Percentiles rank a stretch among this genome's conserved stretches.
Evolutionary conservation across 306 rosid species (phyloP).

Genomic region (Corylus heterophylla): DNA sequence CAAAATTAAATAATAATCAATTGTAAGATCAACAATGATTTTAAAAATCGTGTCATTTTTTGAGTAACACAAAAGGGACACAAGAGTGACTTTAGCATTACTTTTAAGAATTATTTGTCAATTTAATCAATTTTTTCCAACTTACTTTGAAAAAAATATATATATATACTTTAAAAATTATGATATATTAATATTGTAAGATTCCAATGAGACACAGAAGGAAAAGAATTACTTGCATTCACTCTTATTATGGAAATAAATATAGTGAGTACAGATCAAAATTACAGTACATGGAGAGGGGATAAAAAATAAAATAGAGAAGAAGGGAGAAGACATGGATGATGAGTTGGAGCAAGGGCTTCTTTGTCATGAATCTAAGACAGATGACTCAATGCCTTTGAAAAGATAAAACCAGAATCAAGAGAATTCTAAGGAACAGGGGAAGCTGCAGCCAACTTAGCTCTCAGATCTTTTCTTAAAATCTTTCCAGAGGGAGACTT

Average conservation of each 20-base stretch:
- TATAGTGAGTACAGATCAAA: neutral
- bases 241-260: neutral
- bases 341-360: neutral
- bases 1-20: no score
- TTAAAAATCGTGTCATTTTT: no score
- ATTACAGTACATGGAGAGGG: neutral
- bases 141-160: neutral
- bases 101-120: no score
- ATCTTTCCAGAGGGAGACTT: constrained; percentile 89
- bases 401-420: neutral
- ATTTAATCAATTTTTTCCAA: no score
- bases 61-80: no score
- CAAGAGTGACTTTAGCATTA: no score
- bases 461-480: constrained; percentile 79
- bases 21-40: no score
- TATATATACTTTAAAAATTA: neutral
- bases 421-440: constrained; percentile 11
- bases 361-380: neutral
- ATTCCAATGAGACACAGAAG: neutral
- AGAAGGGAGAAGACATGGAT: neutral
- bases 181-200: neutral
- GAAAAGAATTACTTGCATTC: neutral
- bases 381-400: constrained; percentile 9
- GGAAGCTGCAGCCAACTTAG: constrained; percentile 50
- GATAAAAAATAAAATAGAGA: neutral